Conservation (phyloP, 306 rosid species). For the Coriaria nepalensis region DNA sequence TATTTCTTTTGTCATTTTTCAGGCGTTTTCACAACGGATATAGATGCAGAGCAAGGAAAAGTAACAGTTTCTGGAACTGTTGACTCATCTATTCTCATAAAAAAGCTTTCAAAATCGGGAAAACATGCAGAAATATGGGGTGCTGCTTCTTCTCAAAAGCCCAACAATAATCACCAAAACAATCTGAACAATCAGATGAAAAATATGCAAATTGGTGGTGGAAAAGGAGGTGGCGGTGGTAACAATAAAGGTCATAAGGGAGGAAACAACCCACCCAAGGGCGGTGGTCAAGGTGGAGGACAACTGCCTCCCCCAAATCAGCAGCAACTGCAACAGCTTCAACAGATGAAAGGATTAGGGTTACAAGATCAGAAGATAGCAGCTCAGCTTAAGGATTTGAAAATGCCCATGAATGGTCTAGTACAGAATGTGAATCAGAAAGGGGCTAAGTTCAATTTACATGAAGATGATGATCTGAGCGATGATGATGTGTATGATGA, state of each 20-base stretch:
- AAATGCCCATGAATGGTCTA: constrained; percentile 21
- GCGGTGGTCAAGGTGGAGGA: constrained; percentile 18
- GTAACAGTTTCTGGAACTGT: constrained; percentile 85
- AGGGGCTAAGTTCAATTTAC: constrained; percentile 35
- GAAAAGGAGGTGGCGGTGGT: constrained; percentile 24
- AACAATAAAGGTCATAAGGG: constrained; percentile 29
- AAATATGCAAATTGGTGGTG: constrained; percentile 56
- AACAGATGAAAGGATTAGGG: constrained; percentile 62
- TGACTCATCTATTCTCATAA: constrained; percentile 64
- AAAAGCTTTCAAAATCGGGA: constrained; percentile 85
- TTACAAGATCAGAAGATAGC: constrained; percentile 54
- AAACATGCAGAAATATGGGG: constrained; percentile 89
- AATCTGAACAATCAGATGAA: constrained; percentile 40
- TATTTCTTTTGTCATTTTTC: neutral
- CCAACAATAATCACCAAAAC: constrained; percentile 29
- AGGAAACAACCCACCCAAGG: constrained; percentile 34
- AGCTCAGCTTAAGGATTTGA: constrained; percentile 45
- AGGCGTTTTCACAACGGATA: constrained; percentile 81
- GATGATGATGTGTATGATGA: constrained; percentile 26
- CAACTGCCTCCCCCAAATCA: constrained; percentile 13
- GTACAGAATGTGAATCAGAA: constrained; percentile 33
- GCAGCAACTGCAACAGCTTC: constrained; percentile 38
- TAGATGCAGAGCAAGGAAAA: constrained; percentile 85
- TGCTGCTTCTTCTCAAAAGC: constrained; percentile 26
- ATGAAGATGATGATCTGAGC: constrained; percentile 30